A percentile compares a stretch with the other conserved stretches of the same genome.
Evolutionary conservation across 2,329 filamentous ascomycete genomes (phyloP).

Genomic region (Eutypella sp.): DNA sequence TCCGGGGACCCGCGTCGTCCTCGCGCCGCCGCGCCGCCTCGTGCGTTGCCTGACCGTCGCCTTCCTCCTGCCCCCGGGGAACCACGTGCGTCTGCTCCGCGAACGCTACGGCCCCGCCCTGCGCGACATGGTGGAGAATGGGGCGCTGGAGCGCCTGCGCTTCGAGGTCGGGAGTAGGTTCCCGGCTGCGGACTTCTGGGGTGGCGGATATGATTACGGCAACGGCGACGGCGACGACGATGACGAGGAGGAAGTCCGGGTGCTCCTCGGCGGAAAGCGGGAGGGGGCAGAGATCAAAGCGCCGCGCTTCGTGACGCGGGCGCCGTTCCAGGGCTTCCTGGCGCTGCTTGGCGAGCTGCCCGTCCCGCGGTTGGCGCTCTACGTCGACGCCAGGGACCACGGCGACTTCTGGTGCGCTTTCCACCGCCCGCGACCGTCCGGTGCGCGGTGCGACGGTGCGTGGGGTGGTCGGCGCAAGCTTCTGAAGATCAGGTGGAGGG

Average conservation of each 20-base stretch:
- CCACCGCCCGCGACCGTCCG: no score
- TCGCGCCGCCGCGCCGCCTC: conserved; percentile 21
- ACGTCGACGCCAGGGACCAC: conserved; percentile 17
- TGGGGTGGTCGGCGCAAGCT: no score
- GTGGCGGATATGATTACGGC: conserved; percentile 8
- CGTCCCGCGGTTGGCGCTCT: conserved; percentile 11
- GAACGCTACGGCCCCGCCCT: conserved; percentile 13
- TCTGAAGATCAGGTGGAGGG: no score
- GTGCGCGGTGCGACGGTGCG: no score
- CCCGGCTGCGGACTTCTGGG: conserved; percentile 22
- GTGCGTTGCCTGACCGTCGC: conserved; percentile 18
- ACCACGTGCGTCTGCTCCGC: conserved; percentile 16
- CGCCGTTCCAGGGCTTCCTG: conserved; percentile 24
- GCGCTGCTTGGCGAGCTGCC: conserved; percentile 15
- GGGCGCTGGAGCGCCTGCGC: conserved; percentile 15
- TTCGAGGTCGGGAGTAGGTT: conserved; percentile 19
- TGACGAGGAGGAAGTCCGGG: conserved; percentile 8
- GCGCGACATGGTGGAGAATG: conserved; percentile 18
- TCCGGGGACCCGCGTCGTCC: conserved; percentile 12
- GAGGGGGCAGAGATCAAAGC: conserved; percentile 10
- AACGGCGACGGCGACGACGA: conserved; percentile 8
- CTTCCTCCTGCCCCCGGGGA: conserved; percentile 17
- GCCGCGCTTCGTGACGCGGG: conserved; percentile 17
- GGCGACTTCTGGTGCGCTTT: conserved; percentile 20
- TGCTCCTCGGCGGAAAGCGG: conserved; percentile 5